A percentile compares a stretch with the other conserved stretches of the same genome.
These are phyloP conservation scores for Botrytis paeoniae DNA, from an alignment of 2,329 filamentous ascomycete species.

Conservation along the genomic window DNA sequence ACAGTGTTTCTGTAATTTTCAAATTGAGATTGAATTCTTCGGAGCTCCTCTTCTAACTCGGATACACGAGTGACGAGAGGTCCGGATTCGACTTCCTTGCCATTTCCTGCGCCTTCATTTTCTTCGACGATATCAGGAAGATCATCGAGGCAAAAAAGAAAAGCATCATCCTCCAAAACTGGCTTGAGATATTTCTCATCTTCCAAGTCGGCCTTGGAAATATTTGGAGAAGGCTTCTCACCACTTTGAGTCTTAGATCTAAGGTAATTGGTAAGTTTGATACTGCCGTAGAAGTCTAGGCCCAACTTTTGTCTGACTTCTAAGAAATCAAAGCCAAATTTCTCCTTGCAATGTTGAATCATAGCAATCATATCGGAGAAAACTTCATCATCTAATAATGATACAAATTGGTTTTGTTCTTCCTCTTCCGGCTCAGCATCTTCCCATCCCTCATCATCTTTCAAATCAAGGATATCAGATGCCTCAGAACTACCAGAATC, in stretches of 20 bases:
- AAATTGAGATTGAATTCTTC: slow-evolving; percentile 42
- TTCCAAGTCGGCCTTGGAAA: slow-evolving; percentile 61
- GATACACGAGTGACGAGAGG: slow-evolving; percentile 37
- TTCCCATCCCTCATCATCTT: slow-evolving; percentile 52
- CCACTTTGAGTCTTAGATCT: slow-evolving; percentile 47
- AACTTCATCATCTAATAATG: slow-evolving; percentile 63
- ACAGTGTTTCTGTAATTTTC: slow-evolving; percentile 42
- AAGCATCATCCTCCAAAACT: slow-evolving; percentile 81
- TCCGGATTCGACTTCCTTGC: slow-evolving; percentile 28
- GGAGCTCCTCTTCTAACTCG: slow-evolving; percentile 41
- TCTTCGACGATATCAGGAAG: slow-evolving; percentile 49
- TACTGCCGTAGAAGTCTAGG: slow-evolving; percentile 69
- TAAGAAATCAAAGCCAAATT: slow-evolving; percentile 65
- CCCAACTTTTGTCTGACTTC: slow-evolving; percentile 54
- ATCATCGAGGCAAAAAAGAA: slow-evolving; percentile 86
- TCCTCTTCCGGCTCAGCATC: slow-evolving; percentile 62
- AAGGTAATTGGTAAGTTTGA: slow-evolving; percentile 72
- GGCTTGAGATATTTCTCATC: slow-evolving; percentile 81
- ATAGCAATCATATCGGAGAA: slow-evolving; percentile 64
- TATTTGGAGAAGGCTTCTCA: slow-evolving; percentile 44
- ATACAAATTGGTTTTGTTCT: slow-evolving; percentile 57
- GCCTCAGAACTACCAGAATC: slow-evolving; percentile 42
- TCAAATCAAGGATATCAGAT: slow-evolving; percentile 43
- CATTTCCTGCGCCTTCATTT: slow-evolving; percentile 33
- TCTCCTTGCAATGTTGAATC: slow-evolving; percentile 65